A percentile compares a stretch with the other conserved stretches of the same genome.
Conservation (phyloP, 345 rosid genomes). For the Euclidium syriacum region DNA sequence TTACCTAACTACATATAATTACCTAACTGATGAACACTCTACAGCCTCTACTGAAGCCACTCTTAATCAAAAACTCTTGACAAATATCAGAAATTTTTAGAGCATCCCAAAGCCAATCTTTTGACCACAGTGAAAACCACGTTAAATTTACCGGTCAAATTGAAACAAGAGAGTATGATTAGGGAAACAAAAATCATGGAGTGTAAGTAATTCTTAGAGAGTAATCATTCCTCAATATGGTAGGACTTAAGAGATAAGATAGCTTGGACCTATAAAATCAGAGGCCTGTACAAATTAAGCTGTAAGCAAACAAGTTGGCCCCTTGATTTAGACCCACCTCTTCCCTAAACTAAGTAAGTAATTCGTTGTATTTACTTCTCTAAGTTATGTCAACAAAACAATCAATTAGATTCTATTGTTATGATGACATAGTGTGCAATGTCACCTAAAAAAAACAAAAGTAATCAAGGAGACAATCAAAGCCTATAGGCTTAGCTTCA, state of each 20-base stretch:
- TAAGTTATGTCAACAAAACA: constrained; percentile 22
- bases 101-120: constrained; percentile 14
- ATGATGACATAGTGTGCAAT: constrained; percentile 28
- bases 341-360: not conserved
- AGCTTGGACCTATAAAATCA: not conserved
- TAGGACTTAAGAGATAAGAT: constrained; percentile 6
- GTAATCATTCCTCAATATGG: constrained; percentile 17
- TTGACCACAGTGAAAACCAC: not conserved
- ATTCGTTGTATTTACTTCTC: constrained; percentile 2
- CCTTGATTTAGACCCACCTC: constrained; percentile 18
- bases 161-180: not conserved
- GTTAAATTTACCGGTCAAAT: not conserved
- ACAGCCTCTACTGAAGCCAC: not conserved
- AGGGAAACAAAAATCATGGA: not conserved
- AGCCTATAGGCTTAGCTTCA: constrained; percentile 15
- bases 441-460: constrained; percentile 23
- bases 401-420: constrained; percentile 24
- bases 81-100: not conserved
- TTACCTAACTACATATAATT: too few species aligned
- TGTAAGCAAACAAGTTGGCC: constrained; percentile 14
- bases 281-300: constrained; percentile 21
- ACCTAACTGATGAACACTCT: not conserved
- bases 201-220: not conserved
- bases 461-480: constrained; percentile 27
- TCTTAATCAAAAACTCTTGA: not conserved